Evolutionary conservation across 2,329 filamentous ascomycete species (phyloP), one percentile per base, ranked within the genome.

Genomic region (Cladobotryum mycophilum): DNA sequence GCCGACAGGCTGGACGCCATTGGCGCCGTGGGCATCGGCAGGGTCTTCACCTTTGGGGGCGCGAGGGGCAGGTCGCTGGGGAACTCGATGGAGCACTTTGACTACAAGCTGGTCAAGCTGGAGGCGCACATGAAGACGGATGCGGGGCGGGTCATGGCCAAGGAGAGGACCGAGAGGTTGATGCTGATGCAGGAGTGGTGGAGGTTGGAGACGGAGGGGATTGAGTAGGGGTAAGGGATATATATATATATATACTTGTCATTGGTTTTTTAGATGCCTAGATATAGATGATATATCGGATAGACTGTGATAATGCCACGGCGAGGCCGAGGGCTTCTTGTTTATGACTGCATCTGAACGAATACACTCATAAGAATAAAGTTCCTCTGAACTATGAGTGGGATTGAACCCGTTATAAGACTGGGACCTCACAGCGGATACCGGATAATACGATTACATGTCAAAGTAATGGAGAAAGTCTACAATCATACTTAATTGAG

Each of bases 1-100:
- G 91, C 91, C 4, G 92, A 96, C 71, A 78, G 91, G 6, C 74
- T 97, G n/a, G 92, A 97, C 69, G 88, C 90, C 4, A 84, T 96
- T 45, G 92, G 91, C 1, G 89, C 88, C 0, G 80, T 96, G 30
- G 92, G 92, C 0, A 84, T 96, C 51, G 91, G 81, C 2, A 75
- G 92, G 41, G 81, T 63, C 6, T 72, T 72, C 58, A 62, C 68
- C 4, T 96, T 83, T 65, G 82, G 86, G 0, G 90, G 85, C 0
- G 85, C 83, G 11, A 81, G 78, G 65, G 66, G 67, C 4, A 70
- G 73, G 20, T 77, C 74, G 41, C 70, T 95, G 75, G 75, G 76
- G 37, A 79, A 81, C 43, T 81, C 84, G 5, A 80, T 95, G 54
- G 74, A 79, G 44, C 89, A 95, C 71, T 89, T 95, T 61, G 80